phyloP scores from a whole-genome alignment of 139 green algal genomes.

The Chlorella sorokiniana region DNA sequence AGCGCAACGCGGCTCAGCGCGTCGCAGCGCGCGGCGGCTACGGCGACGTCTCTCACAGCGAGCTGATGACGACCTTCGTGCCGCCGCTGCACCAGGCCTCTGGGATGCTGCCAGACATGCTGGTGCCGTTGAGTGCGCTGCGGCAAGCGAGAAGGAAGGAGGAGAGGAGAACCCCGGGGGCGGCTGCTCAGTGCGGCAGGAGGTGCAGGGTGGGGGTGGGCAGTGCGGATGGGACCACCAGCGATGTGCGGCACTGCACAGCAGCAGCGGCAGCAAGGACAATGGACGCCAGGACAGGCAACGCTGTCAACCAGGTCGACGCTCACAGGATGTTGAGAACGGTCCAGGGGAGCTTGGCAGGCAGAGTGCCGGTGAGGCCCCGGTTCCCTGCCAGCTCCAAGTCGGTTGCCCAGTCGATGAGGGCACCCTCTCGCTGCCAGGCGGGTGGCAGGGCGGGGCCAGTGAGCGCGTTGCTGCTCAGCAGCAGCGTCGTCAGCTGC shows the following conservation, averaged over 20 bases:
- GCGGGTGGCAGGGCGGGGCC: not conserved
- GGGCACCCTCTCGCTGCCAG: not conserved
- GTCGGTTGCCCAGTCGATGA: not conserved
- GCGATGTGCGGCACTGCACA: too few relatives aligned
- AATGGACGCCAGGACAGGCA: too few relatives aligned
- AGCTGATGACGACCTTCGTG: too few relatives aligned
- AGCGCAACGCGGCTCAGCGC: too few relatives aligned
- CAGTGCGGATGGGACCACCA: too few relatives aligned
- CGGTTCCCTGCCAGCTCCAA: not conserved
- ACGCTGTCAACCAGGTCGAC: too few relatives aligned
- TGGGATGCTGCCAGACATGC: not conserved
- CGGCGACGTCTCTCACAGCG: too few relatives aligned
- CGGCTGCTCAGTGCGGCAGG: too few relatives aligned
- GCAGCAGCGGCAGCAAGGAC: too few relatives aligned
- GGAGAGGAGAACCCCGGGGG: too few relatives aligned
- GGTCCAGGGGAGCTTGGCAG: not conserved
- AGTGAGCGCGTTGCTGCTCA: not conserved
- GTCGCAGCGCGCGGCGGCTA: not conserved
- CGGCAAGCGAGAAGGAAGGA: not conserved
- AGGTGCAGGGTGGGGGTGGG: too few relatives aligned
- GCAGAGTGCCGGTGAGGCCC: conserved; percentile 2
- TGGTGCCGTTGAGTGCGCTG: not conserved
- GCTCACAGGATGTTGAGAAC: not conserved
- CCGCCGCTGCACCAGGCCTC: not conserved
- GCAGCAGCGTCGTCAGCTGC: not conserved